Base-by-base conservation (phyloP, 2,329 filamentous ascomycete species). In the Fusarium sp. region DNA sequence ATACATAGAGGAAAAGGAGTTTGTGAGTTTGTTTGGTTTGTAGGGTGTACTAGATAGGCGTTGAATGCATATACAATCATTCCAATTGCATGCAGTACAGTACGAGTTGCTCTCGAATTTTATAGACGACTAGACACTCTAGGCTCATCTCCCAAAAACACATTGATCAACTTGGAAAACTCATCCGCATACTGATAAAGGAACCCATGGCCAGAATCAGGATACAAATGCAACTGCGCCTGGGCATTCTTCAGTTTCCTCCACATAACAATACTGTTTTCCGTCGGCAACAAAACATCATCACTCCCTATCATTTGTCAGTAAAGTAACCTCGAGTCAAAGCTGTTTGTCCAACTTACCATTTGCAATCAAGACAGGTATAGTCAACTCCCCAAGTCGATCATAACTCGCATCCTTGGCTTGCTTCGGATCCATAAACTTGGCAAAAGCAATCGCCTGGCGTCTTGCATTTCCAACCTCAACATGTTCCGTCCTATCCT, bases 201-300 rank as follows among this genome's bases (percentile, higher is more conserved):
- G 46, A 81, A 81, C 0, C 78, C 80, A 56, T 81, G 79, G 8
- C 79, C 80, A 24, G 78, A 77, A 58, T 80, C 75, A 2, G 80
- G 78, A 46, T 76, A 81, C 8, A 81, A 27, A 53, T 80, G 78
- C 32, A 81, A 68, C 45, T 77, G 78, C 18, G 76, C 77, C 18
- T 74, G 68, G 6, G 70, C 65, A 27, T 75, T 71, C 43, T 72
- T 76, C 44, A 82, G 51, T 67, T 77, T 79, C 52, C 76, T 76
- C 77, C 80, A 81, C 74, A 82, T 74, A 18, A 80, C 43, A 15
- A 78, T 77, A 61, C 80, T 82, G 44, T 82, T 81, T 25, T 78
- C 77, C 0, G 77, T 80, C 7, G 81, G 80, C 6, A 80, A 45
- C 22, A 81, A 55, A 38, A 80, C 45, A 67, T 80, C 80, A 46